phyloP scores from a whole-genome alignment of 192 early-diverging fungal species.

The Backusella macrospora region DNA sequence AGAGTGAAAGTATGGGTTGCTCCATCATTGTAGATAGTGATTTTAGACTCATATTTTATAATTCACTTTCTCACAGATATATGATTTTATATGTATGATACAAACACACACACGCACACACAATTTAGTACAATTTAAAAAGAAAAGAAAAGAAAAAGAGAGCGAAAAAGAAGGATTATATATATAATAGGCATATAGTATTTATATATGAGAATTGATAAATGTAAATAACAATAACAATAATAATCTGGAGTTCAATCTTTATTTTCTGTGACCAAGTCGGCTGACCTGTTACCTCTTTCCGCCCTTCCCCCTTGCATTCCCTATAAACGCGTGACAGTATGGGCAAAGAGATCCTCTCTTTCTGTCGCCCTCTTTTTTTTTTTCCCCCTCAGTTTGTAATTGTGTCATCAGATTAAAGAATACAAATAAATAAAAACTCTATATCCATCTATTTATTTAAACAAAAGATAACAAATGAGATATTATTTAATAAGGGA shows the following conservation, averaged over 20 bases:
- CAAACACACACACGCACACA: conserved; percentile 5
- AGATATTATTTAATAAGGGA: too few relatives aligned
- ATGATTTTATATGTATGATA: too few relatives aligned
- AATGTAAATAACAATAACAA: conserved; percentile 20
- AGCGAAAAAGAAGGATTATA: neutral
- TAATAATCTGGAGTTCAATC: conserved; percentile 15
- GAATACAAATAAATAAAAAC: too few relatives aligned
- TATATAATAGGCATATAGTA: neutral
- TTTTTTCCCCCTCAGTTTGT: too few relatives aligned
- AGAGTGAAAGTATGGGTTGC: conserved; percentile 23
- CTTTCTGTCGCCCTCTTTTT: too few relatives aligned
- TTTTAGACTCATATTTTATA: neutral
- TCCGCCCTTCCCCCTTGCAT: neutral
- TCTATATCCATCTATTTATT: too few relatives aligned
- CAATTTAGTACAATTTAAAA: neutral
- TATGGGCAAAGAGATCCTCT: too few relatives aligned
- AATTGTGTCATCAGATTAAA: too few relatives aligned
- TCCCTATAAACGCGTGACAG: neutral
- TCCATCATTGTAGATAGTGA: conserved; percentile 11
- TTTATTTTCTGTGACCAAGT: conserved; percentile 11
- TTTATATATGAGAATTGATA: neutral
- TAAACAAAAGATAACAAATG: too few relatives aligned
- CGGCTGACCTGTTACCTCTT: conserved; percentile 11
- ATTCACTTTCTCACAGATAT: neutral
- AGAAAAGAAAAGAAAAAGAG: neutral